Evolutionary conservation across 148 eudicot genomes (phyloP).

Genomic region (Rhododendron griersonianum): DNA sequence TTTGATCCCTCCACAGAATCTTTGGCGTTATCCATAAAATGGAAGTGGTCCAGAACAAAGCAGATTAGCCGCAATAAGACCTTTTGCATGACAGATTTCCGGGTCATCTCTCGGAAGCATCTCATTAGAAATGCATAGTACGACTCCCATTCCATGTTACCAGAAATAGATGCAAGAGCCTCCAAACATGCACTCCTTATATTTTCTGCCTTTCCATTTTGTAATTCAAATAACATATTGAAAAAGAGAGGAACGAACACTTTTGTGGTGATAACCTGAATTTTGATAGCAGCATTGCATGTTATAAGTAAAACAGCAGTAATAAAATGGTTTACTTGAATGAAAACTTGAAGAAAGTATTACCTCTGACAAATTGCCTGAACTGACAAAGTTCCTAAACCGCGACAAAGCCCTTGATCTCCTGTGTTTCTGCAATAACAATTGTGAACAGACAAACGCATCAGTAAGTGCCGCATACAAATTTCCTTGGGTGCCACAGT

Average conservation of each 20-base stretch:
- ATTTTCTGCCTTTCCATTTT: conserved; percentile 67
- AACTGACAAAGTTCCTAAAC: conserved; percentile 39
- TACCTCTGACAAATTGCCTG: conserved; percentile 67
- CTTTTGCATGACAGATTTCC: conserved; percentile 62
- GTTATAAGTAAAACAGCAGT: not conserved
- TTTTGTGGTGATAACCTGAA: conserved; percentile 53
- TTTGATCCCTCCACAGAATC: conserved; percentile 18
- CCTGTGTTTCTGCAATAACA: conserved; percentile 55
- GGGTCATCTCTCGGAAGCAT: conserved; percentile 66
- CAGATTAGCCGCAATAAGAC: conserved; percentile 64
- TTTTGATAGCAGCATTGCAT: not conserved
- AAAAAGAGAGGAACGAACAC: conserved; percentile 77
- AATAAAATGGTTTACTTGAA: not conserved
- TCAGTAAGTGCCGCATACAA: not conserved
- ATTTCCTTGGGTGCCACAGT: too few species aligned
- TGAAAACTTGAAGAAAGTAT: conserved; percentile 1
- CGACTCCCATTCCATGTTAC: conserved; percentile 70
- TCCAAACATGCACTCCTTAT: conserved; percentile 64
- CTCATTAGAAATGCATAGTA: conserved; percentile 57
- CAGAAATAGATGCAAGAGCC: conserved; percentile 67
- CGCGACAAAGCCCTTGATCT: conserved; percentile 76
- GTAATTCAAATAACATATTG: conserved; percentile 59
- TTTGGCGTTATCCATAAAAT: conserved; percentile 37
- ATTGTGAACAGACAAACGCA: not conserved
- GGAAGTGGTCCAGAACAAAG: conserved; percentile 68